A percentile compares a stretch with the other conserved stretches of the same genome.
These are phyloP conservation scores for Dothideomycetes sp. DNA, from an alignment of 2,329 filamentous ascomycete species.

Conservation along the genomic window DNA sequence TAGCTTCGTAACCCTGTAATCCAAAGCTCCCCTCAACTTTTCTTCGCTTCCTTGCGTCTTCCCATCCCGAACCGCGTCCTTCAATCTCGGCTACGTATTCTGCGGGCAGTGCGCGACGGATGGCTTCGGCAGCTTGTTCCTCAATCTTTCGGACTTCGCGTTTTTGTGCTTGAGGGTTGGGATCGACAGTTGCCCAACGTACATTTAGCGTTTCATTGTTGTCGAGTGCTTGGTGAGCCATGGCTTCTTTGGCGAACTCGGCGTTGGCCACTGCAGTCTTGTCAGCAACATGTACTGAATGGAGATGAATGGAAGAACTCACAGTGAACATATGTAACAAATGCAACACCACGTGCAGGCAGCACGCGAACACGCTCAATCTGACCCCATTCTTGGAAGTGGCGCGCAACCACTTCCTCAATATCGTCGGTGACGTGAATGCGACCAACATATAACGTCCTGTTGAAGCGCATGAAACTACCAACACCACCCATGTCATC, in stretches of 20 bases:
- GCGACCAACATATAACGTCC: conserved; percentile 84
- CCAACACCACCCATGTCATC: conserved; percentile 96
- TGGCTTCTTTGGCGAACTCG: conserved; percentile 73
- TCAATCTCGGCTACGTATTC: conserved; percentile 92
- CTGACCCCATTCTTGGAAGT: conserved; percentile 95
- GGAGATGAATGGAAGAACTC: background rate
- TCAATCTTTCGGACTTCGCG: conserved; percentile 81
- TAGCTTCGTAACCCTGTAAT: conserved; percentile 82
- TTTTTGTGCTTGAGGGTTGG: conserved; percentile 89
- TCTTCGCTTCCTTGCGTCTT: conserved; percentile 68
- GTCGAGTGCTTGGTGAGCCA: conserved; percentile 89
- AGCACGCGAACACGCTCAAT: conserved; percentile 80
- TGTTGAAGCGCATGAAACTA: conserved; percentile 85
- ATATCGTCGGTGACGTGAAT: conserved; percentile 97
- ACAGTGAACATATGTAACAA: conserved; percentile 79
- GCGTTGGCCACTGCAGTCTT: conserved; percentile 49
- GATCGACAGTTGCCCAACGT: conserved; percentile 92
- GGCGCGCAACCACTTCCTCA: conserved; percentile 86
- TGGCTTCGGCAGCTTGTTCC: conserved; percentile 92
- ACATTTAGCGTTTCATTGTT: conserved; percentile 91
- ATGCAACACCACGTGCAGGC: conserved; percentile 81
- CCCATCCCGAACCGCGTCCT: conserved; percentile 50
- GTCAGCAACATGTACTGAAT: background rate
- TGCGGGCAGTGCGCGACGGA: conserved; percentile 75
- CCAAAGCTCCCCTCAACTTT: conserved; percentile 87